Evolutionary conservation across 495 filamentous ascomycete genomes (phyloP).

Genomic region (Cercophora samala): DNA sequence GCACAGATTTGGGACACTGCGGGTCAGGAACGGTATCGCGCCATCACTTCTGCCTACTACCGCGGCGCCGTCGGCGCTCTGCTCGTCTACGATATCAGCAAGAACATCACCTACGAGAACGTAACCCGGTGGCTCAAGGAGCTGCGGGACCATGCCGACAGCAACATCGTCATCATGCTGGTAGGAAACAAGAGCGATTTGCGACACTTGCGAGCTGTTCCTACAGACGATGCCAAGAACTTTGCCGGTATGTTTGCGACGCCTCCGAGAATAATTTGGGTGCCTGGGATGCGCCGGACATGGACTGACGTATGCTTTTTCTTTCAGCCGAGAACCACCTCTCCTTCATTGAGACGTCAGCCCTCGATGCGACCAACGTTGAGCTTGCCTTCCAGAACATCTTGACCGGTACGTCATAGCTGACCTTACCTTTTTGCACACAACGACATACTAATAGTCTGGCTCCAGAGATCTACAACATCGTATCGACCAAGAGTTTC

Average conservation of each 20-base stretch:
- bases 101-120: conserved; percentile 98
- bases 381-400: conserved; percentile 99
- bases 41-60: conserved; percentile 99
- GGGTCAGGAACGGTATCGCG: conserved; percentile 97
- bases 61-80: conserved; percentile 95
- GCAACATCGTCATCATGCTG: conserved; percentile 99
- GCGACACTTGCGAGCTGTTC: conserved; percentile 93
- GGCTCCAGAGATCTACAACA: conserved; percentile 90
- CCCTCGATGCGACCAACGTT: conserved; percentile 97
- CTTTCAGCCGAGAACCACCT: conserved; percentile 83
- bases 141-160: conserved; percentile 94
- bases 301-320: background rate
- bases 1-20: conserved; percentile 99
- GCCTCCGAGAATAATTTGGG: background rate
- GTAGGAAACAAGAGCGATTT: conserved; percentile 99
- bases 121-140: conserved; percentile 99
- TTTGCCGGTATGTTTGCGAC: conserved; percentile 77
- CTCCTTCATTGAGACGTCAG: conserved; percentile 98
- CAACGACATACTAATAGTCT: background rate
- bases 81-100: conserved; percentile 99
- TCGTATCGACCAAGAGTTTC: conserved; percentile 95
- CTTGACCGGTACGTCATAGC: conserved; percentile 72
- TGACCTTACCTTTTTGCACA: background rate
- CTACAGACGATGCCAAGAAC: conserved; percentile 95
- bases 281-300: background rate